phyloP scores from a whole-genome alignment of 768 basidiomycete genomes.

The Hypholoma sublateritium region DNA sequence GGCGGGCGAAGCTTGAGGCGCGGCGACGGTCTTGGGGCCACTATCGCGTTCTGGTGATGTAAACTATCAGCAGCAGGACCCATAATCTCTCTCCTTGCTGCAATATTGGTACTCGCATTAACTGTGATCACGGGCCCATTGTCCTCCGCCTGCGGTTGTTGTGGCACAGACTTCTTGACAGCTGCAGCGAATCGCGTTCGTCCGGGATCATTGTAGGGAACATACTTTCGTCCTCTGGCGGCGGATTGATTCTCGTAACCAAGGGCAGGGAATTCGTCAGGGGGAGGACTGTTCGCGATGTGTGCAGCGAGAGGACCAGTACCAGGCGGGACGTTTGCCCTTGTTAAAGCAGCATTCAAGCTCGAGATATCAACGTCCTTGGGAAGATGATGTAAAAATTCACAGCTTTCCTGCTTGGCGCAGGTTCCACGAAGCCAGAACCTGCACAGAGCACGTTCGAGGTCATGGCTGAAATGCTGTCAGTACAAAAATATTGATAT shows the following conservation, averaged over 20 bases:
- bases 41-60: constrained; percentile 65
- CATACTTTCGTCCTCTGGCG: constrained; percentile 43
- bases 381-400: constrained; percentile 91
- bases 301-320: constrained; percentile 44
- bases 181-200: constrained; percentile 90
- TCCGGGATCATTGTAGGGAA: constrained; percentile 70
- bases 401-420: constrained; percentile 94
- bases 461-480: constrained; percentile 70
- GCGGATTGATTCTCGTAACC: constrained; percentile 43
- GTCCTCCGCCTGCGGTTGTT: constrained; percentile 16
- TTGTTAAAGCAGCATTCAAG: constrained; percentile 65
- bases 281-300: constrained; percentile 19
- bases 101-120: constrained; percentile 37
- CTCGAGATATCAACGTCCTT: constrained; percentile 79
- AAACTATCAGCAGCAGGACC: constrained; percentile 61
- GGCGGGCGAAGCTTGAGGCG: constrained; percentile 85
- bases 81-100: constrained; percentile 56
- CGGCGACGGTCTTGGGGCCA: constrained; percentile 80
- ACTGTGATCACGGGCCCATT: constrained; percentile 10
- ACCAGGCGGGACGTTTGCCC: constrained; percentile 57
- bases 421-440: constrained; percentile 99
- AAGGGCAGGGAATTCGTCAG: constrained; percentile 76
- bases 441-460: constrained; percentile 90
- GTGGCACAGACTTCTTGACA: constrained; percentile 67
- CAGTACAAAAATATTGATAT: constrained; percentile 6